A percentile compares a stretch with the other conserved stretches of the same genome.
phyloP scores from a whole-genome alignment of 192 early-diverging fungal species.

The Entomortierella beljakovae region DNA sequence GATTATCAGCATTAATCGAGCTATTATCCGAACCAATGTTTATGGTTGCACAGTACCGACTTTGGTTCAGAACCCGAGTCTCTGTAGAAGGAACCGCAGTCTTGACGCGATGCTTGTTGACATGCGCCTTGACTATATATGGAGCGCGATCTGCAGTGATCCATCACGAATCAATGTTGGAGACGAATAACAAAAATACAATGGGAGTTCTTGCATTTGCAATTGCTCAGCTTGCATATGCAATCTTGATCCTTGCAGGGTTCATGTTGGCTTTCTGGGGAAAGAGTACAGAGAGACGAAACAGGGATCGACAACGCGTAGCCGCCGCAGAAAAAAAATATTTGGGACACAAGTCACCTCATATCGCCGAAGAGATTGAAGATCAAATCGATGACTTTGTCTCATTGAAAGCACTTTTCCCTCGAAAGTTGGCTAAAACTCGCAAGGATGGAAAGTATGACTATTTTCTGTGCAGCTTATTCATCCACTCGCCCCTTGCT shows the following conservation, averaged over 20 bases:
- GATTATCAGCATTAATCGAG: conserved; percentile 83
- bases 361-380: not conserved
- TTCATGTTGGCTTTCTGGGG: conserved; percentile 58
- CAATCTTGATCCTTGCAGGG: conserved; percentile 64
- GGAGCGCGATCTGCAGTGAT: conserved; percentile 43
- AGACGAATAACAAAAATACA: conserved; percentile 41
- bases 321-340: conserved; percentile 16
- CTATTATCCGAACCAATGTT: conserved; percentile 89
- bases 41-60: conserved; percentile 73
- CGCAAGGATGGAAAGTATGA: conserved; percentile 50
- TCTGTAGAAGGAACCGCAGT: conserved; percentile 87
- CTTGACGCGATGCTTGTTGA: conserved; percentile 74
- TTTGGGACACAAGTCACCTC: not conserved
- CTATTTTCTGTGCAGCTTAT: not conserved
- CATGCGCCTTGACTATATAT: conserved; percentile 71
- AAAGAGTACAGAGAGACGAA: conserved; percentile 28
- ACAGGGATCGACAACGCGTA: conserved; percentile 12
- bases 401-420: conserved; percentile 42
- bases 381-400: conserved; percentile 37
- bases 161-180: not conserved
- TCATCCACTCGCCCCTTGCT: not conserved
- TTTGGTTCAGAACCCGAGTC: conserved; percentile 85
- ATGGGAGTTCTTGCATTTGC: conserved; percentile 84
- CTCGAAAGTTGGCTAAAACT: conserved; percentile 38
- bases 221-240: conserved; percentile 81